Evolutionary conservation across 371 early-diverging fungal species (phyloP).

Genomic region (Circinella minor): DNA sequence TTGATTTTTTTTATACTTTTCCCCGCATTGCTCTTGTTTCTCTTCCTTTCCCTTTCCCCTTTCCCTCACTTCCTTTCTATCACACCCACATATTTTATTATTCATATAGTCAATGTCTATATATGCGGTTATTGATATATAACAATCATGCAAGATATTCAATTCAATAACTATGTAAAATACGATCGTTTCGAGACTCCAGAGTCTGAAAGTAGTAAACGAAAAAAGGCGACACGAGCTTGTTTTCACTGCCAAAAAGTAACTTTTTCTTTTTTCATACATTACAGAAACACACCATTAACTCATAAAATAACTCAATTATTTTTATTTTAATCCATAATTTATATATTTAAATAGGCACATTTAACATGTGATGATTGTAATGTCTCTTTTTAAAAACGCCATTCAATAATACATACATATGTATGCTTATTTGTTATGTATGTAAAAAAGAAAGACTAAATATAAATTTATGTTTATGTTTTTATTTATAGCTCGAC

Average conservation of each 20-base stretch:
- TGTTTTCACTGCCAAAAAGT: slow-evolving; percentile 65
- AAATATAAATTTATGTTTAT: too few species aligned
- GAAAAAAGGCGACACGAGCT: slow-evolving; percentile 31
- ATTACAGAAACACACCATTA: background rate
- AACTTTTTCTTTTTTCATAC: slow-evolving; percentile 4
- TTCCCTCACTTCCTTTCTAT: background rate
- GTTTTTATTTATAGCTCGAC: slow-evolving; percentile 59
- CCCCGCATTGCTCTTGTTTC: background rate
- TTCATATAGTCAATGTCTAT: background rate
- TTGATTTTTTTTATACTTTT: background rate
- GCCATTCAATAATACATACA: background rate
- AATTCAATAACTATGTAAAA: slow-evolving; percentile 26
- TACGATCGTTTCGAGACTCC: slow-evolving; percentile 19
- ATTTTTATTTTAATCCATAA: too few species aligned
- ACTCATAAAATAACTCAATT: too few species aligned
- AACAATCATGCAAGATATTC: slow-evolving; percentile 19
- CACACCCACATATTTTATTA: background rate
- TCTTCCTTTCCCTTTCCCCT: background rate
- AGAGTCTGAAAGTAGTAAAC: slow-evolving; percentile 30
- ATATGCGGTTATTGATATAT: background rate
- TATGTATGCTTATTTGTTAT: too few species aligned
- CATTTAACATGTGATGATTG: slow-evolving; percentile 70
- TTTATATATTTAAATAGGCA: slow-evolving; percentile 28
- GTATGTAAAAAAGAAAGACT: too few species aligned
- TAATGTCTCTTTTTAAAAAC: slow-evolving; percentile 25